These are phyloP conservation scores for Nothophytophthora sp. DNA, from an alignment of 352 stramenopile genomes.

Conservation along the genomic window DNA sequence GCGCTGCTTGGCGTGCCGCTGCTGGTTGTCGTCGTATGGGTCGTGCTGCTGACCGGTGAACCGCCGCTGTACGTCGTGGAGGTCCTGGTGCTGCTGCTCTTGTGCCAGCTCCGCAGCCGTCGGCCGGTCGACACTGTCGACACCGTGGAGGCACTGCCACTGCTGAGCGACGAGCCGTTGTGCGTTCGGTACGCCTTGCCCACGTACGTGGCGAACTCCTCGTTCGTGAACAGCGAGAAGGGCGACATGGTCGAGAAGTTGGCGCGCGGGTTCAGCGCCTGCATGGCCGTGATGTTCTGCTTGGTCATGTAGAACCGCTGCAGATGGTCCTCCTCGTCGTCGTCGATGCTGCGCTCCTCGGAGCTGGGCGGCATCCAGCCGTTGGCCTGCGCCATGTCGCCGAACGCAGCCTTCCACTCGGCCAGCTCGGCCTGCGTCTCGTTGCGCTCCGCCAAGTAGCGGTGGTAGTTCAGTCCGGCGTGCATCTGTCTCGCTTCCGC, in stretches of 20 bases:
- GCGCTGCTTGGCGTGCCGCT: conserved; percentile 6
- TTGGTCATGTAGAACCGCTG: conserved; percentile 58
- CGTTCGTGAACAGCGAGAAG: conserved; percentile 56
- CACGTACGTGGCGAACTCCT: conserved; percentile 51
- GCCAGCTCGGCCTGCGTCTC: conserved; percentile 30
- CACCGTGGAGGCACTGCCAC: no score
- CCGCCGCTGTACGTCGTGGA: conserved; percentile 21
- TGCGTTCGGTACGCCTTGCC: conserved; percentile 20
- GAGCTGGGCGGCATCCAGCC: conserved; percentile 28
- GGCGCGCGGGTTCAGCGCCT: conserved; percentile 40
- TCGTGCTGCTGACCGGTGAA: background rate
- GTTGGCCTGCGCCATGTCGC: conserved; percentile 29
- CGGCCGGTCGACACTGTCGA: conserved; percentile 12
- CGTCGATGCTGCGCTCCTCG: conserved; percentile 27
- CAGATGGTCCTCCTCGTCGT: conserved; percentile 39
- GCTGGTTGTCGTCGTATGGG: conserved; percentile 17
- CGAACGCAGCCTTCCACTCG: conserved; percentile 33
- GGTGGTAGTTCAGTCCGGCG: conserved; percentile 38
- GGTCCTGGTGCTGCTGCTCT: conserved; percentile 26
- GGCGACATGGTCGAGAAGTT: conserved; percentile 52
- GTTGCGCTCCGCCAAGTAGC: conserved; percentile 31
- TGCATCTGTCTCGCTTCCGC: conserved; percentile 35
- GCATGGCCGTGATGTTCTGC: conserved; percentile 29
- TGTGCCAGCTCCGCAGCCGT: conserved; percentile 20
- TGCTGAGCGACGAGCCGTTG: conserved; percentile 12